A percentile compares a stretch with the other conserved stretches of the same genome.
Evolutionary conservation across 1,139 yeast genomes (phyloP).

Genomic region (Debaryomycetaceae sp.): DNA sequence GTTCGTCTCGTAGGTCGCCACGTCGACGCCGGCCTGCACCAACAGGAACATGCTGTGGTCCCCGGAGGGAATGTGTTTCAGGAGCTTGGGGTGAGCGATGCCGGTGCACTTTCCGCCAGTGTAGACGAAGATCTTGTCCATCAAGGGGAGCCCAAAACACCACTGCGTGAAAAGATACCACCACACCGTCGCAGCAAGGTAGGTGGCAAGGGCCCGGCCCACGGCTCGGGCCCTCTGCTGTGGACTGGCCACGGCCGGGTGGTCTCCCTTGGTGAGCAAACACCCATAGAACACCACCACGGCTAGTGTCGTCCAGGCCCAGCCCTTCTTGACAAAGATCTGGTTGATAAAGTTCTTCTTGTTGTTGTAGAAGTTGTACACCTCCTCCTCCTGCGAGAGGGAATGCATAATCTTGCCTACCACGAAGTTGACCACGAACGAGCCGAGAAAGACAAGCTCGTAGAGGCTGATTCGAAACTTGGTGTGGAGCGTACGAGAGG

Average conservation of each 20-base stretch:
- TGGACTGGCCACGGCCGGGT: slow-evolving; percentile 8
- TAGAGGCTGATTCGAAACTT: slow-evolving; percentile 12
- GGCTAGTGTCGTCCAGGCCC: slow-evolving; percentile 80
- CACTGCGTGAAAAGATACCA: slow-evolving; percentile 86
- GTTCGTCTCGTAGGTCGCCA: slow-evolving; percentile 15
- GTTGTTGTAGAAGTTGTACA: slow-evolving; percentile 55
- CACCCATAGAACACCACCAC: slow-evolving; percentile 26
- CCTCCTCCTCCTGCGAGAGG: slow-evolving; percentile 33
- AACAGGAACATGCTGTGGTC: neutral
- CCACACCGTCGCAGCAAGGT: slow-evolving; percentile 60
- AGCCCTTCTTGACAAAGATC: slow-evolving; percentile 79
- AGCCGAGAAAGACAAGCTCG: slow-evolving; percentile 24
- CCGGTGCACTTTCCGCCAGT: slow-evolving; percentile 82
- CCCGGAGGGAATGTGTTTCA: slow-evolving; percentile 1
- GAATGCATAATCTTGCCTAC: slow-evolving; percentile 32
- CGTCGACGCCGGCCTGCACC: slow-evolving; percentile 1
- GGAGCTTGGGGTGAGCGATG: slow-evolving; percentile 12
- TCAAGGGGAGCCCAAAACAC: slow-evolving; percentile 83
- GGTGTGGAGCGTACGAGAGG: neutral
- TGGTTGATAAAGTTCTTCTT: slow-evolving; percentile 67
- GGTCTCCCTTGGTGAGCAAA: slow-evolving; percentile 8
- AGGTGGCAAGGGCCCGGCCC: slow-evolving; percentile 32
- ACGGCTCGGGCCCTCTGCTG: slow-evolving; percentile 6
- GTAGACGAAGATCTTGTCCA: slow-evolving; percentile 75
- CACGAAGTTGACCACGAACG: slow-evolving; percentile 30